Evolutionary conservation across 371 early-diverging fungal genomes (phyloP).

Genomic region (Apophysomyces trapeziformis): DNA sequence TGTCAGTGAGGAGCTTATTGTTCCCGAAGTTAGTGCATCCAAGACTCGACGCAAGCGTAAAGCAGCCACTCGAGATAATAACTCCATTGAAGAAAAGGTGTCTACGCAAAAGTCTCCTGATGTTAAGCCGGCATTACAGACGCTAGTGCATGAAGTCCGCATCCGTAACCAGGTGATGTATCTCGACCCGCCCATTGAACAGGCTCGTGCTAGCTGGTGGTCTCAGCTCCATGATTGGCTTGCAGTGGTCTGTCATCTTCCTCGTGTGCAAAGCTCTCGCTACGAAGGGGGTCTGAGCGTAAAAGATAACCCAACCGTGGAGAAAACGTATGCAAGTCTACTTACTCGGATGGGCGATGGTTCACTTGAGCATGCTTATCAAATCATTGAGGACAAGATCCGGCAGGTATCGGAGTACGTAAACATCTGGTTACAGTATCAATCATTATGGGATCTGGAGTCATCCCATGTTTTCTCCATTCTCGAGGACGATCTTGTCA

Average conservation of each 20-base stretch:
- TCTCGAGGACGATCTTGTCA: constrained; percentile 89
- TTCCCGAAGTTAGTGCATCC: constrained; percentile 49
- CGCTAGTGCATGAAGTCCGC: constrained; percentile 81
- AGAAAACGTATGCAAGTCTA: constrained; percentile 74
- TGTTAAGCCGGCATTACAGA: constrained; percentile 66
- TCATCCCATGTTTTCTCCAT: constrained; percentile 78
- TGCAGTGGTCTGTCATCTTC: constrained; percentile 75
- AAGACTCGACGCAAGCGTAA: constrained; percentile 65
- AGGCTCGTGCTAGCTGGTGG: constrained; percentile 90
- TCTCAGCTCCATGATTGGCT: constrained; percentile 93
- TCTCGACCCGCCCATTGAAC: constrained; percentile 94
- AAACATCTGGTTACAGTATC: constrained; percentile 96
- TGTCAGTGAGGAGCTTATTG: constrained; percentile 54
- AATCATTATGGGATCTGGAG: constrained; percentile 97
- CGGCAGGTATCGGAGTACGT: constrained; percentile 85
- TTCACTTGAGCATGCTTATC: constrained; percentile 79
- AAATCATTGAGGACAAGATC: constrained; percentile 81
- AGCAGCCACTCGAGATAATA: constrained; percentile 42
- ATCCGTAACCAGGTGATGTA: constrained; percentile 96
- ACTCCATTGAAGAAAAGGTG: constrained; percentile 42
- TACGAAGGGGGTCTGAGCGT: constrained; percentile 84
- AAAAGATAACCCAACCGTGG: constrained; percentile 56
- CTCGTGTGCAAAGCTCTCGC: constrained; percentile 87
- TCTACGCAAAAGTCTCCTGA: constrained; percentile 51
- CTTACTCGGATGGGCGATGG: constrained; percentile 75